A percentile compares a stretch with the other conserved stretches of the same genome.
Evolutionary conservation across 1,284 basidiomycete genomes (phyloP).

Genomic region (Fistulina hepatica): DNA sequence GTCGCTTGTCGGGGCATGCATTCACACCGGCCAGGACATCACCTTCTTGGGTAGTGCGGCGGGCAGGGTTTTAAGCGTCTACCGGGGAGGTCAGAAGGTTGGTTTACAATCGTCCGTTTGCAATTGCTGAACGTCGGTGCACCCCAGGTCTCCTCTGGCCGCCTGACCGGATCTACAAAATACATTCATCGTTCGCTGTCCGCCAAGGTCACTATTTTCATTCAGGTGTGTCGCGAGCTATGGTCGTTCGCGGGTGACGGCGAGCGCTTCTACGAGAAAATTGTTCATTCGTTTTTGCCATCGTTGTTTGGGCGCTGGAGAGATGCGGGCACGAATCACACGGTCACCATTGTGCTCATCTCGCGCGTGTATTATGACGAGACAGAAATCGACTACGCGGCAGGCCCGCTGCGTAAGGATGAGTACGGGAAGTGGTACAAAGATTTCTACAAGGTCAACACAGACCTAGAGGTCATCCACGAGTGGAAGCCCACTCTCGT

Average conservation of each 20-base stretch:
- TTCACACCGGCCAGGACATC: conserved; percentile 62
- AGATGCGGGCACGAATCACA: conserved; percentile 81
- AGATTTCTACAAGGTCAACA: conserved; percentile 92
- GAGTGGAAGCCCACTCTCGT: conserved; percentile 86
- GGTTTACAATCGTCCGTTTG: conserved; percentile 12
- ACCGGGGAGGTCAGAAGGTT: conserved; percentile 53
- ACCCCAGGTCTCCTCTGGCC: conserved; percentile 64
- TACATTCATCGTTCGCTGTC: conserved; percentile 85
- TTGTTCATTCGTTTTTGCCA: conserved; percentile 87
- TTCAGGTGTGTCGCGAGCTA: conserved; percentile 91
- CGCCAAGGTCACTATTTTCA: conserved; percentile 86
- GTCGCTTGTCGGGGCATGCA: conserved; percentile 70
- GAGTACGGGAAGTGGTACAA: conserved; percentile 79
- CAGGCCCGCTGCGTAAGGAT: conserved; percentile 63
- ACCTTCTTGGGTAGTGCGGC: conserved; percentile 68
- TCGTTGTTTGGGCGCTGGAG: conserved; percentile 77
- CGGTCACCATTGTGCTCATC: conserved; percentile 89
- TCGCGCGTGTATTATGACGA: conserved; percentile 89
- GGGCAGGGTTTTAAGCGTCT: conserved; percentile 73
- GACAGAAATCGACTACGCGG: conserved; percentile 69
- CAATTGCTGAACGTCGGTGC: conserved; percentile 2
- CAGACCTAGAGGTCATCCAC: conserved; percentile 80
- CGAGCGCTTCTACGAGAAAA: conserved; percentile 92
- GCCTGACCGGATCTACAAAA: conserved; percentile 78
- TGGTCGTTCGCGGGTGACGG: conserved; percentile 98